Evolutionary conservation across 2,329 filamentous ascomycete genomes (phyloP), one percentile per base, ranked within the genome.

Genomic region (Pseudogymnoascus sp.): DNA sequence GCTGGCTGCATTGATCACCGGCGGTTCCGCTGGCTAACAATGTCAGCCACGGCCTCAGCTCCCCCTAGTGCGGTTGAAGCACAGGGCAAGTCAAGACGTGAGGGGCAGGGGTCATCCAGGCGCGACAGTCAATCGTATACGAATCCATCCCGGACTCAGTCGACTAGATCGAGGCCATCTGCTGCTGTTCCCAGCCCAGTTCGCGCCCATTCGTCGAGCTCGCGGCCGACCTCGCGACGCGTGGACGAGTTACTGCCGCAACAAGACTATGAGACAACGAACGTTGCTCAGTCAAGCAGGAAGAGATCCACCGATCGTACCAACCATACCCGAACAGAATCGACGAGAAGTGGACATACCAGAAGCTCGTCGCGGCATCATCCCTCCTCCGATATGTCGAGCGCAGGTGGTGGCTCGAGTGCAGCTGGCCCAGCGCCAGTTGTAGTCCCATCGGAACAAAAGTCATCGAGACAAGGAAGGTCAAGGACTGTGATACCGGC

Each of bases 401-500:
- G 79, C 64, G 76, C 76, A 50, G 79, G 80, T 60, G 25, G 43
- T 30, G n/a, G 47, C n/a, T 73, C 76, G 57, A 76, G 76, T 63
- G 75, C 80, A 62, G 78, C 78, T 66, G 78, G 76, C 62, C 74
- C 81, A 62, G 76, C 79, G 65, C 77, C 81, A 43, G 75, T 82
- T 57, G 77, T 82, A 59, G 68, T 74, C 65, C 77, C 80, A 62
- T 75, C 73, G 65, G 80, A 82, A 64, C 74, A 76, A 54, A 80
- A 81, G 68, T 73, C 78, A 11, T 76, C 76, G 47, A 80, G 81
- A 68, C 79, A 80, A 67, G 77, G 79, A 63, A 81, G 81, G 67
- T 81, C 84, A 60, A 81, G 85, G 69, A 97, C 93, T 11, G 93
- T 90, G 39, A 96, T 99, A 72, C 90, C 89, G 59, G 92, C 92